Evolutionary conservation across 164 flowering plant genomes (phyloP).

Genomic region (Hamamelis virginiana): DNA sequence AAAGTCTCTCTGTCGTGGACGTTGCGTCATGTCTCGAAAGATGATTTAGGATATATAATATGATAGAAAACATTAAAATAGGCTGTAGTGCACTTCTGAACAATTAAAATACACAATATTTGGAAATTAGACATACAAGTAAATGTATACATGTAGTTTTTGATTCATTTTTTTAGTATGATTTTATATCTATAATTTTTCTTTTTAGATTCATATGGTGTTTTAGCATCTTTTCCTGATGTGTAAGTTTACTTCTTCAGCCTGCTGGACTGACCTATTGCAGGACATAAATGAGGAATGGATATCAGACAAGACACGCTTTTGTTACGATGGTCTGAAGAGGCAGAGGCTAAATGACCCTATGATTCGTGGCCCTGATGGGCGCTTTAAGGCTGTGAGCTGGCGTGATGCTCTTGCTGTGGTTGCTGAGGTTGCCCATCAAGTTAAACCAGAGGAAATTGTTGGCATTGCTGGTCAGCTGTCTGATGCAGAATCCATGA

Average conservation of each 20-base stretch:
- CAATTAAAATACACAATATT: too few species aligned
- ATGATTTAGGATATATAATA: too few species aligned
- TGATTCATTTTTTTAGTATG: too few species aligned
- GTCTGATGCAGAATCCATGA: slow-evolving; percentile 99
- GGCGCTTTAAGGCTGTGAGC: slow-evolving; percentile 86
- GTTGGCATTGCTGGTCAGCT: slow-evolving; percentile 93
- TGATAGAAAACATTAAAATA: too few species aligned
- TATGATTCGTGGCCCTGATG: slow-evolving; percentile 97
- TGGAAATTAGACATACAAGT: too few species aligned
- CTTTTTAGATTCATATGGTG: not conserved
- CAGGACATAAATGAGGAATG: slow-evolving; percentile 99
- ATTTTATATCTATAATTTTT: too few species aligned
- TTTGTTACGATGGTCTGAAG: slow-evolving; percentile 96
- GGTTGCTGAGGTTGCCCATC: slow-evolving; percentile 76
- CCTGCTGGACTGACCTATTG: slow-evolving; percentile 14
- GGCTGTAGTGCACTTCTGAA: too few species aligned
- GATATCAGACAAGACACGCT: slow-evolving; percentile 99
- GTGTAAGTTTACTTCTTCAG: not conserved
- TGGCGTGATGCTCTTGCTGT: slow-evolving; percentile 98
- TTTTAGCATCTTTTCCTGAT: not conserved
- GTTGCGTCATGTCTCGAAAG: too few species aligned
- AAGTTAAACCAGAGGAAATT: slow-evolving; percentile 81
- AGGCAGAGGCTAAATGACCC: slow-evolving; percentile 97
- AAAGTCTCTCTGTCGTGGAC: too few species aligned
- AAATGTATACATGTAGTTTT: too few species aligned